Conservation (phyloP, 2,329 filamentous ascomycete genomes). For the Pyricularia grisea region DNA sequence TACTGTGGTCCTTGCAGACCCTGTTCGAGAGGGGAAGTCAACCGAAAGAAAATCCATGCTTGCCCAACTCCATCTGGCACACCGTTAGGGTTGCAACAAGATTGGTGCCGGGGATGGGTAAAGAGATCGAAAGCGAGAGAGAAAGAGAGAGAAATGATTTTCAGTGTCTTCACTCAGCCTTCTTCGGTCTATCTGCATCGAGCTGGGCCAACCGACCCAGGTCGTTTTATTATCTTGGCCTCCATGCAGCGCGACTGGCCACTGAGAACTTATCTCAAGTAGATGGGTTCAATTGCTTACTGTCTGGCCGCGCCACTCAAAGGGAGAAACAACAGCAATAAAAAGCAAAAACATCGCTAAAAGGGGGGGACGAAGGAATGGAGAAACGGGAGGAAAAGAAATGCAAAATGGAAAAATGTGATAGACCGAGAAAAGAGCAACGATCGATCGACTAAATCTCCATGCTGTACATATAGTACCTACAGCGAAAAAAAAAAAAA, state of each 20-base stretch:
- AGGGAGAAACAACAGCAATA: neutral
- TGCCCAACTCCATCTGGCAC: neutral
- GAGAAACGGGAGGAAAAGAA: neutral
- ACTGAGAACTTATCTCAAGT: neutral
- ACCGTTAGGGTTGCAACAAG: neutral
- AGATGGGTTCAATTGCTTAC: neutral
- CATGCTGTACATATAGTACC: too few relatives aligned
- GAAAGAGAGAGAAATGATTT: neutral
- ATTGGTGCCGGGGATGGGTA: neutral
- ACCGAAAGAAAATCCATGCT: neutral
- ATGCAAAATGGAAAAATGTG: neutral
- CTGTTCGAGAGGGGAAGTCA: neutral
- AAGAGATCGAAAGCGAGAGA: neutral
- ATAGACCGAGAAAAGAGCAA: neutral
- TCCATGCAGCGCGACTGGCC: neutral
- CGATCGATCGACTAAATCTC: neutral
- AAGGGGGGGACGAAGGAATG: neutral
- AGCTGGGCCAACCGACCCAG: neutral
- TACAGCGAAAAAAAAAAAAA: neutral
- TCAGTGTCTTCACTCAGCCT: neutral
- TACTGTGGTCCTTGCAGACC: neutral
- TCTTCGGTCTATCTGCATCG: neutral
- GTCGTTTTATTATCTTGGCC: neutral
- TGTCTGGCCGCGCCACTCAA: neutral
- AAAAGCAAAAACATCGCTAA: neutral